A percentile compares a stretch with the other conserved stretches of the same genome.
These are phyloP conservation scores for Trypanosoma lewisi DNA, from an alignment of 208 protist species.

Conservation along the genomic window DNA sequence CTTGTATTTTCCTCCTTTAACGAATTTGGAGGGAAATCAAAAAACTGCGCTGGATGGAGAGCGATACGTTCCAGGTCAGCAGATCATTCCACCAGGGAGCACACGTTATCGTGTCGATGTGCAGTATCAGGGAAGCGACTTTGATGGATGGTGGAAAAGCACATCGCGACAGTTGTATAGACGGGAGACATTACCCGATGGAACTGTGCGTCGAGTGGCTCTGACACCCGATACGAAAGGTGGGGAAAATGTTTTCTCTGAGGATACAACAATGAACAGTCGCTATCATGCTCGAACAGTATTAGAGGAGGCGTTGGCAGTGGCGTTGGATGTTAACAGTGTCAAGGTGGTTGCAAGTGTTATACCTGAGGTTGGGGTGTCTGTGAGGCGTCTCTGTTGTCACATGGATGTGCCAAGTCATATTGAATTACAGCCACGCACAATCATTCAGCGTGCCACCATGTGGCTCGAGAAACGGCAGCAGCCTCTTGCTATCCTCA, in stretches of 20 bases:
- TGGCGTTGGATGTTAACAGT: conserved; percentile 64
- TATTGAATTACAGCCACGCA: conserved; percentile 79
- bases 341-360: conserved; percentile 60
- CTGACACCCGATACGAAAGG: background rate
- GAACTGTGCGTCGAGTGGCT: conserved; percentile 14
- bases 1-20: conserved; percentile 55
- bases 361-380: conserved; percentile 79
- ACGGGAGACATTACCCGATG: conserved; percentile 20
- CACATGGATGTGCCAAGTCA: conserved; percentile 81
- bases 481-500: conserved; percentile 75
- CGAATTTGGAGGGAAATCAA: background rate
- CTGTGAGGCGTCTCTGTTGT: conserved; percentile 75
- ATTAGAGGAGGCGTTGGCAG: conserved; percentile 79
- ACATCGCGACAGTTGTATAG: conserved; percentile 30
- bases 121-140: conserved; percentile 86
- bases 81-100: conserved; percentile 70
- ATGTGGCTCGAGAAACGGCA: conserved; percentile 76
- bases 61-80: conserved; percentile 79
- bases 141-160: conserved; percentile 87
- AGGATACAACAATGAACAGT: conserved; percentile 27
- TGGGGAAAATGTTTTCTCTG: background rate
- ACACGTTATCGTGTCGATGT: conserved; percentile 89
- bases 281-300: conserved; percentile 47
- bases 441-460: conserved; percentile 82
- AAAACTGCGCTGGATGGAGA: conserved; percentile 12